Evolutionary conservation across 305 asterid species (phyloP), one percentile per base, ranked within the genome.

Genomic region (Ilex paraguariensis): DNA sequence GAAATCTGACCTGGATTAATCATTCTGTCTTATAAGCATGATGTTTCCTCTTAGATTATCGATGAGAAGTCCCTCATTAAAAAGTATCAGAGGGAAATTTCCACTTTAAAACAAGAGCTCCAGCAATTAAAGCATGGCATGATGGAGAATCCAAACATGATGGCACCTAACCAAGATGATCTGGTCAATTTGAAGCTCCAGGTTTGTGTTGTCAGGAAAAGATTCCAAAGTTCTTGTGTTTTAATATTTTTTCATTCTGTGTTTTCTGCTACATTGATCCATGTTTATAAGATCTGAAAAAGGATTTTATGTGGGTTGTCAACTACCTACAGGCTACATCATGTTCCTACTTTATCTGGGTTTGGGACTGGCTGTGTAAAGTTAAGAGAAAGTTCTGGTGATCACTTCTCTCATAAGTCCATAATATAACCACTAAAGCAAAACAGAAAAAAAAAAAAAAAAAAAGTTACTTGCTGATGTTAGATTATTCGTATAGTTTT

Each of bases 61-160:
- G 94, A 90, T 45, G 94, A 85, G 87, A 87, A 90, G 75, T 87
- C 97, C 70, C 89, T 84, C 72, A 87, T 84, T 39, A 89, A 87
- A 72, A 89, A 87, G 78, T 89, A 89, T 77, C 95, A 87, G 79
- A 79, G 67, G 70, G 94, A 89, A 80, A 90, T 90, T 65, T 85
- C 91, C 72, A 80, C 68, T 73, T 77, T 90, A 78, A 87, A 77
- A 80, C 84, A 80, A 76, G 94, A 83, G 77, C 96, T 85, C 80
- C 81, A 81, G 76, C 90, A 78, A 63, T 71, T 90, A 67, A 87
- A 75, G 82, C 75, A 75, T 71, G 94, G 97, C 61, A 87, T 81
- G 87, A 71, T 72, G 82, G 90, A 88, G 69, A 86, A 82, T 75
- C 88, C 79, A 66, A 73, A 71, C 65, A 68, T 64, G 60, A 58